These are phyloP conservation scores for Isoetes engelmannii DNA, from an alignment of 83 land plant species.

Conservation along the genomic window DNA sequence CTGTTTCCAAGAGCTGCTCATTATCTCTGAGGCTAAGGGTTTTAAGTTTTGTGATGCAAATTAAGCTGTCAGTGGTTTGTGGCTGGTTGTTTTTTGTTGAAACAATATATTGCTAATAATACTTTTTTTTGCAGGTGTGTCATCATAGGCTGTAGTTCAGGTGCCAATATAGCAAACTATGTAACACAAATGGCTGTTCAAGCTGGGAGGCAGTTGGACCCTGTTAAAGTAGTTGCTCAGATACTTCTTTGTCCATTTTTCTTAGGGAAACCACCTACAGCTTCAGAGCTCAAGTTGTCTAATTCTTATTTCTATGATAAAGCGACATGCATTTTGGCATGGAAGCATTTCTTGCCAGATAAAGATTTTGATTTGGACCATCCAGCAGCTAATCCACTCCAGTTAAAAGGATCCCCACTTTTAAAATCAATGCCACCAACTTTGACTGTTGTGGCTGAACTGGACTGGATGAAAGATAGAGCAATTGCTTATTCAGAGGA, in stretches of 20 bases:
- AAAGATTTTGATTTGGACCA: conserved; percentile 67
- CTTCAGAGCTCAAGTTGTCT: conserved; percentile 73
- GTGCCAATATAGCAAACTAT: conserved; percentile 77
- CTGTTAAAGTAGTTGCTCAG: conserved; percentile 76
- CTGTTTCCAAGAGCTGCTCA: no score
- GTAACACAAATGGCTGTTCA: conserved; percentile 65
- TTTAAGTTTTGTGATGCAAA: no score
- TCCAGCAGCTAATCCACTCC: conserved; percentile 70
- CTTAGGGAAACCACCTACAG: conserved; percentile 62
- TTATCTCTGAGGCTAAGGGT: no score
- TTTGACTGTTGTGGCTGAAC: conserved; percentile 69
- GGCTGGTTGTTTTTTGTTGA: no score
- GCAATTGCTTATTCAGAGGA: conserved; percentile 83
- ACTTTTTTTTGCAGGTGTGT: conserved; percentile 48
- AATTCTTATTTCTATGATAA: conserved; percentile 83
- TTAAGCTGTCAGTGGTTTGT: no score
- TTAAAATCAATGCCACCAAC: conserved; percentile 84
- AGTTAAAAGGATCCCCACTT: conserved; percentile 49
- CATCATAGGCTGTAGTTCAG: conserved; percentile 77
- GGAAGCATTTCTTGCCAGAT: conserved; percentile 73
- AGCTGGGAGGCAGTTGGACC: conserved; percentile 52
- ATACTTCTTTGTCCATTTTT: conserved; percentile 79
- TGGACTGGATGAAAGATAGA: conserved; percentile 89
- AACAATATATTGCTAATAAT: no score
- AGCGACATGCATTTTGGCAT: conserved; percentile 65